Conservation (phyloP, 495 filamentous ascomycete species). For the Penicillium odoratum region DNA sequence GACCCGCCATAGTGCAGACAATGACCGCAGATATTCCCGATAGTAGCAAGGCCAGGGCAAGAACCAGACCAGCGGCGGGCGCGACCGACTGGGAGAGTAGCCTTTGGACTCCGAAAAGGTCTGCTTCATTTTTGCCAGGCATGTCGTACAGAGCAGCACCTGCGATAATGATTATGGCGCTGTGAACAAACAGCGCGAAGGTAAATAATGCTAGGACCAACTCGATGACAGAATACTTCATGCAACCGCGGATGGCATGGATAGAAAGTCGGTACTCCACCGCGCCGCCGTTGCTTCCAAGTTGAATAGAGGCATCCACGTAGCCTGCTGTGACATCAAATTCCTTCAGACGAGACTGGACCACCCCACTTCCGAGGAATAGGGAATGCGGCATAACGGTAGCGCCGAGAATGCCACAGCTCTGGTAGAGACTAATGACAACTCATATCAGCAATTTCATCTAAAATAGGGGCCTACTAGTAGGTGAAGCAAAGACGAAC, state of each 20-base stretch:
- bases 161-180: constrained; percentile 84
- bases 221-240: constrained; percentile 79
- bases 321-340: constrained; percentile 68
- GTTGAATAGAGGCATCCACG: constrained; percentile 40
- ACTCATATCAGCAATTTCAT: neutral
- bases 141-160: constrained; percentile 71
- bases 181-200: constrained; percentile 90
- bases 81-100: constrained; percentile 69
- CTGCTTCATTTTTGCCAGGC: constrained; percentile 57
- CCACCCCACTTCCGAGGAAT: constrained; percentile 83
- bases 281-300: constrained; percentile 48
- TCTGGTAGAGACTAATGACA: constrained; percentile 69
- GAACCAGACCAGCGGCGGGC: constrained; percentile 70
- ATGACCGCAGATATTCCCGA: constrained; percentile 77
- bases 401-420: constrained; percentile 88
- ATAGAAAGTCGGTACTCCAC: constrained; percentile 73
- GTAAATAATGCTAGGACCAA: constrained; percentile 76
- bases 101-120: constrained; percentile 79
- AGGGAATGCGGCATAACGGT: constrained; percentile 95
- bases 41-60: constrained; percentile 73
- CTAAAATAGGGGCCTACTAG: neutral
- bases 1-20: constrained; percentile 79
- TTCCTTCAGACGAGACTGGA: constrained; percentile 76
- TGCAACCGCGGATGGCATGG: constrained; percentile 71
- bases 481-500: constrained; percentile 35